A percentile compares a stretch with the other conserved stretches of the same genome.
phyloP scores from a whole-genome alignment of 768 basidiomycete species.

The Ramaria rubella region DNA sequence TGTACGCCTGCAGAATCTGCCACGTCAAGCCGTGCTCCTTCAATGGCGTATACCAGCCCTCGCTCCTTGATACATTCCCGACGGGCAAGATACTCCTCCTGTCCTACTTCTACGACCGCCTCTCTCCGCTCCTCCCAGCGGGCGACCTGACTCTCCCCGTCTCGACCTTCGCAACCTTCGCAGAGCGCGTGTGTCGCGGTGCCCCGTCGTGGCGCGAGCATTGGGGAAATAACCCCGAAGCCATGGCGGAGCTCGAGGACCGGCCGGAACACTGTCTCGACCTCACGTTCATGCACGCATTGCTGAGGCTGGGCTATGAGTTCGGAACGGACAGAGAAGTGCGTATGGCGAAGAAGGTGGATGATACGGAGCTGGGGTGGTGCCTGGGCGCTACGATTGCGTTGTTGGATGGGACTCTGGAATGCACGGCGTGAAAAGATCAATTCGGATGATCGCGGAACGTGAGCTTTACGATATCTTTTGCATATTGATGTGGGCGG shows the following conservation, averaged over 20 bases:
- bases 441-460: no score
- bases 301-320: conserved; percentile 88
- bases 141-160: conserved; percentile 35
- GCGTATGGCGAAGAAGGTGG: conserved; percentile 78
- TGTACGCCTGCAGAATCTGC: conserved; percentile 55
- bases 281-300: conserved; percentile 88
- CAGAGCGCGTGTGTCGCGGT: conserved; percentile 69
- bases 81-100: conserved; percentile 82
- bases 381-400: conserved; percentile 79
- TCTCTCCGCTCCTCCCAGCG: conserved; percentile 61
- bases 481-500: no score
- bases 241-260: conserved; percentile 64
- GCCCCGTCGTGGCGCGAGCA: conserved; percentile 47
- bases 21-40: conserved; percentile 93
- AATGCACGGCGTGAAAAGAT: not conserved
- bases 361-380: conserved; percentile 92
- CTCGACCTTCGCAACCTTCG: conserved; percentile 55
- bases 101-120: conserved; percentile 97
- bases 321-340: conserved; percentile 64
- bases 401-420: conserved; percentile 44
- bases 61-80: conserved; percentile 81
- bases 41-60: conserved; percentile 95
- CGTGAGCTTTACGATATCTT: no score
- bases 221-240: conserved; percentile 39
- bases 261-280: conserved; percentile 96